Evolutionary conservation across 139 green algal species (phyloP), one percentile per base, ranked within the genome.

Genomic region (Trebouxia sp.): DNA sequence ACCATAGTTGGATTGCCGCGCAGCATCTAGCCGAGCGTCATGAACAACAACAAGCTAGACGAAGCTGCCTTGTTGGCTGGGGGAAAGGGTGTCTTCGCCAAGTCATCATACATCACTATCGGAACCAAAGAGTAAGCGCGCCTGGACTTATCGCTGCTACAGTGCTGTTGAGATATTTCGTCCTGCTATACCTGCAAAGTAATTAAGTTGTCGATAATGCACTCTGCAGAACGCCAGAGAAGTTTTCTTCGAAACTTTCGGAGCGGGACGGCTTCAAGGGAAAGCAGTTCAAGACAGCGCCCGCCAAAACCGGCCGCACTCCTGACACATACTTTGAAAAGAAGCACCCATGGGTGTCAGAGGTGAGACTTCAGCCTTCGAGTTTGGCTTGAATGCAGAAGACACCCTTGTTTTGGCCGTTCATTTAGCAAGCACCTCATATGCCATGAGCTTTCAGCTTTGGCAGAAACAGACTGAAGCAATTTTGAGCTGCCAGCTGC

Each of bases 291-390:
- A 51, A 62, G 30, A 91, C 83, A 6, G 56, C 70, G 0, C 74
- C 89, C 32, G 84, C 86, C 1, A 91, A 89, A 53, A 80, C 87
- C 3, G 89, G 91, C 37, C 87, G 88, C 38, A 93, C 88, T 0
- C 83, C 87, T 3, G 91, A 94, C 28, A 86, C 86, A 0, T 94
- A 92, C 45, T 96, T 97, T 67, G 87, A 92, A 48, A 94, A 95
- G 83, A 91, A 92, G 78, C 91, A 93, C 75, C 86, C 86, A 2
- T 85, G 82, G 82, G 55, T 87, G 37, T 82, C 72, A 37, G 75
- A 80, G 79, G 47, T 78, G 5, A 70, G 20, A 14, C 58, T 11
- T 38, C 32, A 11, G 58, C 22, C n/a, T 26, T 70, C 20, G 26
- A 17, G 15, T 14, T 39, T 22, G n/a, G 58, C 15, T 70, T 22